A percentile compares a stretch with the other conserved stretches of the same genome.
These are phyloP conservation scores for Backusella macrospora DNA, from an alignment of 192 early-diverging fungal genomes.

Conservation along the genomic window DNA sequence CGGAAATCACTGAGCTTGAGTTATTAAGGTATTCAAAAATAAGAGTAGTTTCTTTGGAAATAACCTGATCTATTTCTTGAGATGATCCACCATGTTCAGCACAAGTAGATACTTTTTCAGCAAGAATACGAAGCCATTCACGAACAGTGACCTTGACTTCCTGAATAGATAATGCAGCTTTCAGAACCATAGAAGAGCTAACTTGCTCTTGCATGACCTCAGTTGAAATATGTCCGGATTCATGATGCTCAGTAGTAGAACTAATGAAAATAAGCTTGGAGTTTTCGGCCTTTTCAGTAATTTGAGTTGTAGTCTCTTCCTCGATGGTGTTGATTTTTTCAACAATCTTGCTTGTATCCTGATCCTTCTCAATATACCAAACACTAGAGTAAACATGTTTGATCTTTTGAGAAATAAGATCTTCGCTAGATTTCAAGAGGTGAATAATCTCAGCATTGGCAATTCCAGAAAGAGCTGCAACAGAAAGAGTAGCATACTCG, in stretches of 20 bases:
- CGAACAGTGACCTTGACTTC: slow-evolving; percentile 18
- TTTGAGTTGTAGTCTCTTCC: background rate
- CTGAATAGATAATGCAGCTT: slow-evolving; percentile 1
- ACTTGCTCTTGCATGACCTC: background rate
- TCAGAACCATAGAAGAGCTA: background rate
- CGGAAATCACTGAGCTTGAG: background rate
- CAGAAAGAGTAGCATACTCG: background rate
- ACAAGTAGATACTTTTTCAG: slow-evolving; percentile 15
- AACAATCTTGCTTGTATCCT: background rate
- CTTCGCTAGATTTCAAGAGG: background rate
- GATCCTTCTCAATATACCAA: background rate
- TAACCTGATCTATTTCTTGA: slow-evolving; percentile 9
- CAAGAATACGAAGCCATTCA: slow-evolving; percentile 1
- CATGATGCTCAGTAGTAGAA: background rate
- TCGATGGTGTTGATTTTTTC: background rate
- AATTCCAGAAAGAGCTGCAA: slow-evolving; percentile 15
- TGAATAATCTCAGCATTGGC: background rate
- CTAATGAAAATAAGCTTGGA: background rate
- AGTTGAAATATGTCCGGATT: background rate
- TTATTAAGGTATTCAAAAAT: slow-evolving; percentile 1
- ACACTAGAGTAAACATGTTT: slow-evolving; percentile 13
- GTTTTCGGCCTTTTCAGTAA: background rate
- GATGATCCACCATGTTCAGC: background rate
- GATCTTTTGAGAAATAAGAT: background rate
- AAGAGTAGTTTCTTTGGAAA: slow-evolving; percentile 10